phyloP scores from a whole-genome alignment of 2,329 filamentous ascomycete genomes.

The Cadophora luteo-olivacea region DNA sequence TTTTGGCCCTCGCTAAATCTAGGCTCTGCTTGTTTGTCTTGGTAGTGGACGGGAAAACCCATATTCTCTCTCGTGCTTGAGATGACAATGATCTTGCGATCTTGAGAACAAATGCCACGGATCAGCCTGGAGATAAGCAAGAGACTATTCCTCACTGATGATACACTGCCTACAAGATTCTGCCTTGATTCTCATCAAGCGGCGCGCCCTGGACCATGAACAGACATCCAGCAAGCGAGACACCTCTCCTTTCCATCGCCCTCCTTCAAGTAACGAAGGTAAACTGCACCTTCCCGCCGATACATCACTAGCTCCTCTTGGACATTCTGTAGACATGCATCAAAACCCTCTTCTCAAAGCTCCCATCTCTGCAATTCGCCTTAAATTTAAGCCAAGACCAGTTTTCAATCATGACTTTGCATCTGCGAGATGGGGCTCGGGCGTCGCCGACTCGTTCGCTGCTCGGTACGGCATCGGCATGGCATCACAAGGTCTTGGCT shows the following conservation, averaged over 20 bases:
- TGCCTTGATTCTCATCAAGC: neutral
- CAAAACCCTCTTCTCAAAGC: neutral
- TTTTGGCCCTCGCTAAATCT: conserved; percentile 4
- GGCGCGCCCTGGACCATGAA: too few species aligned
- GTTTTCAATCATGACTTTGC: neutral
- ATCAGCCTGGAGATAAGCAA: neutral
- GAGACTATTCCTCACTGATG: neutral
- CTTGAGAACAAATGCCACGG: neutral
- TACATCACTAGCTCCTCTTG: conserved; percentile 12
- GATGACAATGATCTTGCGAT: neutral
- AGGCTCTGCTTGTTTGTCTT: conserved; percentile 7
- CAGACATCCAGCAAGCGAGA: neutral
- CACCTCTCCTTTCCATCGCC: neutral
- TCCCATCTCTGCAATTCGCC: neutral
- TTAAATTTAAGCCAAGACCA: neutral
- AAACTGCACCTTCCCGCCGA: neutral
- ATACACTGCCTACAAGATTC: neutral
- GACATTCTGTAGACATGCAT: neutral
- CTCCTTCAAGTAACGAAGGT: too few species aligned
- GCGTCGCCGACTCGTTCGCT: neutral
- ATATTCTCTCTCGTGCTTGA: neutral
- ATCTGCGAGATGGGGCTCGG: too few species aligned
- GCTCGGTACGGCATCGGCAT: neutral
- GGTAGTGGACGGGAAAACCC: conserved; percentile 11
- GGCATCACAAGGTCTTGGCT: neutral